Percentiles rank a stretch among this genome's conserved stretches.
Conservation (phyloP, 306 rosid genomes). For the Ziziphus jujuba region DNA sequence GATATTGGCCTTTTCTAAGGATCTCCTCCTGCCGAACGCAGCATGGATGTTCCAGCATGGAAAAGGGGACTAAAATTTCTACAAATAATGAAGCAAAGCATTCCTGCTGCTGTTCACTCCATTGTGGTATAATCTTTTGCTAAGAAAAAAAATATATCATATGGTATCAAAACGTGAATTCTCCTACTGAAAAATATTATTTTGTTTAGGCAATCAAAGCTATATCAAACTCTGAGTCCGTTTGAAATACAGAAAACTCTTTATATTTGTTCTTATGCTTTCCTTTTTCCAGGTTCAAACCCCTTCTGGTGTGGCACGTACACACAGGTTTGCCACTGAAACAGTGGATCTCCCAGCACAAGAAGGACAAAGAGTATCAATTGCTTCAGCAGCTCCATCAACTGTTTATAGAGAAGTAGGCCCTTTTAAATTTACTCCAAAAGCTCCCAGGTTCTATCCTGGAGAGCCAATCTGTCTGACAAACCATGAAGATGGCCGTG, state of each 20-base stretch:
- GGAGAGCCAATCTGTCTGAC: slow-evolving; percentile 94
- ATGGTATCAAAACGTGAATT: background rate
- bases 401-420: slow-evolving; percentile 72
- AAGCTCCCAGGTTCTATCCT: slow-evolving; percentile 68
- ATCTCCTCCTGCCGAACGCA: slow-evolving; percentile 99
- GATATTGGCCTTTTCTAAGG: slow-evolving; percentile 96
- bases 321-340: slow-evolving; percentile 93
- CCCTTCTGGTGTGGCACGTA: slow-evolving; percentile 91
- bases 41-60: slow-evolving; percentile 96
- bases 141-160: background rate
- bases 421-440: slow-evolving; percentile 80
- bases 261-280: background rate
- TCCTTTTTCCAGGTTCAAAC: slow-evolving; percentile 61
- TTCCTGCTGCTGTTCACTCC: slow-evolving; percentile 93
- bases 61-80: slow-evolving; percentile 73
- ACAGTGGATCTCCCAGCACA: slow-evolving; percentile 93
- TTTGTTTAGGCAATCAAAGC: background rate
- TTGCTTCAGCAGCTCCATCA: slow-evolving; percentile 89
- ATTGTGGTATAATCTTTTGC: slow-evolving; percentile 60
- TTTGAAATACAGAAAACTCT: background rate
- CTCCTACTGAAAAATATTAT: background rate
- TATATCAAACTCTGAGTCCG: background rate
- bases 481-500: slow-evolving; percentile 90
- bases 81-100: slow-evolving; percentile 56
- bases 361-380: slow-evolving; percentile 88